Percentiles rank a stretch among this genome's conserved stretches.
These are phyloP conservation scores for Pilasporangium apinafurcum DNA, from an alignment of 352 stramenopile genomes.

Conservation along the genomic window DNA sequence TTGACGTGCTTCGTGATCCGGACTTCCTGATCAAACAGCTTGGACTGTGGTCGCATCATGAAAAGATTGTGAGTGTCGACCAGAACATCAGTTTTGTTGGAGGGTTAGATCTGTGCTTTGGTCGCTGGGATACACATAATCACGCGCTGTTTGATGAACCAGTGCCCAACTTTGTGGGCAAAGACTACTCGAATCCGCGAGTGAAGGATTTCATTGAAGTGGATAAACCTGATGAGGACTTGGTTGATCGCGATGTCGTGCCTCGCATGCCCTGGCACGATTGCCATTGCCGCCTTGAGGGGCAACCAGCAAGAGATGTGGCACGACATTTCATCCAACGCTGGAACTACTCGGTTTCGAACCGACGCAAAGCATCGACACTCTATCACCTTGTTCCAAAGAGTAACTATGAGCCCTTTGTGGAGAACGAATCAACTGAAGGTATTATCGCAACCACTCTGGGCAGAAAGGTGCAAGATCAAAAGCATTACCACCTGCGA, in stretches of 20 bases:
- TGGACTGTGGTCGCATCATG: conserved; percentile 85
- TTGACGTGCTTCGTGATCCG: conserved; percentile 82
- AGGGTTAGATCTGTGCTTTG: conserved; percentile 84
- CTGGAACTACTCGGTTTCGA: conserved; percentile 81
- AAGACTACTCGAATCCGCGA: conserved; percentile 75
- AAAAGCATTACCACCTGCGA: too few species aligned
- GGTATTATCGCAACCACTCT: too few species aligned
- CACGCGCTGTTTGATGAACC: conserved; percentile 63
- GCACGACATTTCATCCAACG: conserved; percentile 78
- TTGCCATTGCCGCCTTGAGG: conserved; percentile 66
- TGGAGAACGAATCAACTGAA: conserved; percentile 25
- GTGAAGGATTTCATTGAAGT: conserved; percentile 78
- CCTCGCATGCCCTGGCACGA: conserved; percentile 83
- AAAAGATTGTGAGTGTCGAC: conserved; percentile 88
- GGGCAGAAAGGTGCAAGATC: too few species aligned
- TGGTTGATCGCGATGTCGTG: conserved; percentile 56
- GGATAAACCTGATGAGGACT: conserved; percentile 53
- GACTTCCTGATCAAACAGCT: conserved; percentile 81
- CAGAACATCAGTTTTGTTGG: conserved; percentile 82
- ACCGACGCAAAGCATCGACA: conserved; percentile 55
- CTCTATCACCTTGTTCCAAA: conserved; percentile 65
- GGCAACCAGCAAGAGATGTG: conserved; percentile 67
- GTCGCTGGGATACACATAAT: conserved; percentile 66
- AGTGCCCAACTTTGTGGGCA: conserved; percentile 52
- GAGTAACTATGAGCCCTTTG: conserved; percentile 35